Percentiles rank a stretch among this genome's conserved stretches.
These are phyloP conservation scores for Candida boleticola DNA, from an alignment of 805 yeast species.

Conservation along the genomic window DNA sequence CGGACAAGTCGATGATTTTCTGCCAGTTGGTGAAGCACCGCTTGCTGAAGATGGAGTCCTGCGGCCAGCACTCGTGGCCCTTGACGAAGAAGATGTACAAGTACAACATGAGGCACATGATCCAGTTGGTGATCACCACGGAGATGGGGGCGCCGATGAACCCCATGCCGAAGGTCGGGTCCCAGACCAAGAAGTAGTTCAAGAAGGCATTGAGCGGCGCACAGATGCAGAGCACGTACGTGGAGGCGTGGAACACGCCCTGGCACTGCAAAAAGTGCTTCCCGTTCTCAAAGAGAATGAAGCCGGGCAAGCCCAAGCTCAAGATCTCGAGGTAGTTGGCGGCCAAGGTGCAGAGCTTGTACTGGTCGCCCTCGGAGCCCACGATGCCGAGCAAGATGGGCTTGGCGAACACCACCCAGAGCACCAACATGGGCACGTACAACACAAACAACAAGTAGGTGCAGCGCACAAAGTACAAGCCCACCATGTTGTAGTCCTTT, in stretches of 20 bases:
- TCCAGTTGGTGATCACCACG: constrained; percentile 67
- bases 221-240: constrained; percentile 64
- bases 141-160: constrained; percentile 77
- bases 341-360: constrained; percentile 44
- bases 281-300: constrained; percentile 66
- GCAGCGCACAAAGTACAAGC: constrained; percentile 67
- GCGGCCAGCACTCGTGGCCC: constrained; percentile 47
- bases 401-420: constrained; percentile 63
- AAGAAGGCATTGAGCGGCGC: constrained; percentile 72
- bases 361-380: constrained; percentile 19
- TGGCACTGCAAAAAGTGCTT: constrained; percentile 75
- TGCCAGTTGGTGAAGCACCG: constrained; percentile 53
- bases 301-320: constrained; percentile 70
- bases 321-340: constrained; percentile 54
- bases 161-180: constrained; percentile 52
- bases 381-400: constrained; percentile 37
- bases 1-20: constrained; percentile 59
- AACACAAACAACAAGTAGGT: constrained; percentile 51
- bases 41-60: constrained; percentile 20
- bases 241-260: constrained; percentile 78
- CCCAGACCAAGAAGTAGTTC: constrained; percentile 73
- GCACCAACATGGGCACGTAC: constrained; percentile 51
- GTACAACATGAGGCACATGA: constrained; percentile 60
- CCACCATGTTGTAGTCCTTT: constrained; percentile 60
- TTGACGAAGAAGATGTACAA: constrained; percentile 43